Evolutionary conservation across 2,329 filamentous ascomycete species (phyloP).

Genomic region (Eutypa lata): DNA sequence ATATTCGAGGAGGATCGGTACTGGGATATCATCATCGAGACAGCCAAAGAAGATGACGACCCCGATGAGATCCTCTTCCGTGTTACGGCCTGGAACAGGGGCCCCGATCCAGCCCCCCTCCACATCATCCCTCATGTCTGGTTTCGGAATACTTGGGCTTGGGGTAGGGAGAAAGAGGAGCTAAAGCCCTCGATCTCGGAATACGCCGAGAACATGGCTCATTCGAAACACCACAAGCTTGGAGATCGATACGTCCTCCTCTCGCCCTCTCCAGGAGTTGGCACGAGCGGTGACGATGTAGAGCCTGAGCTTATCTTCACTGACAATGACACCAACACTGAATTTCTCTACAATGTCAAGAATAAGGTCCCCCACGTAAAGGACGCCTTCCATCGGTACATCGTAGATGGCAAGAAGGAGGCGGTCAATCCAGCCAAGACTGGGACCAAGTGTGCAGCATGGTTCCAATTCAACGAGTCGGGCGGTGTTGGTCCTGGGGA

Average conservation of each 20-base stretch:
- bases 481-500: slow-evolving; percentile 86
- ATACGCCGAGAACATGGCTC: slow-evolving; percentile 63
- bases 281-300: slow-evolving; percentile 75
- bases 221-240: slow-evolving; percentile 75
- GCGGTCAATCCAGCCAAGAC: slow-evolving; percentile 76
- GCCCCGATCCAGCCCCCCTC: slow-evolving; percentile 82
- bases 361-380: slow-evolving; percentile 87
- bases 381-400: slow-evolving; percentile 87
- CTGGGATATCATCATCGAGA: slow-evolving; percentile 97
- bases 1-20: slow-evolving; percentile 86
- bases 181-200: slow-evolving; percentile 78
- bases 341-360: slow-evolving; percentile 70
- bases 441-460: slow-evolving; percentile 87
- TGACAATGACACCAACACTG: slow-evolving; percentile 90
- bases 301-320: slow-evolving; percentile 86
- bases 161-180: slow-evolving; percentile 74
- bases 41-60: slow-evolving; percentile 88
- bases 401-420: slow-evolving; percentile 76
- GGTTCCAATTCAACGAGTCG: slow-evolving; percentile 88
- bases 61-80: slow-evolving; percentile 90
- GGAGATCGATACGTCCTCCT: slow-evolving; percentile 81
- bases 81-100: slow-evolving; percentile 93
- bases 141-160: slow-evolving; percentile 97
- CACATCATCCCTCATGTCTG: slow-evolving; percentile 94
- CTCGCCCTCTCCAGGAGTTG: slow-evolving; percentile 85